phyloP scores from a whole-genome alignment of 164 flowering plant genomes.

The Piper betle region DNA sequence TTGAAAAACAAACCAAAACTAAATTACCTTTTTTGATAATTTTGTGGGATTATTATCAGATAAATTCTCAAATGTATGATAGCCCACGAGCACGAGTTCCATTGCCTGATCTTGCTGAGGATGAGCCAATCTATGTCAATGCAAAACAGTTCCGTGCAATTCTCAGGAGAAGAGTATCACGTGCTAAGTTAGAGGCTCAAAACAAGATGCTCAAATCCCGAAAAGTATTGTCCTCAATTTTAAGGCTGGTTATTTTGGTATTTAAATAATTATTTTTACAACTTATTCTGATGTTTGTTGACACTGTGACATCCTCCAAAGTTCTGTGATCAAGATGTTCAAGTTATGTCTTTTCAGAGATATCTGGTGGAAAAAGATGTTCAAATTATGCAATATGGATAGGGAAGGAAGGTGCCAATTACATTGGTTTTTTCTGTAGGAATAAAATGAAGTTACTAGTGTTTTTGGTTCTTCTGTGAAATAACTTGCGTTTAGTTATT shows the following conservation, averaged over 20 bases:
- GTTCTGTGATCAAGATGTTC: too few relatives aligned
- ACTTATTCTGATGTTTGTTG: not conserved
- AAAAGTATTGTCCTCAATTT: slow-evolving; percentile 28
- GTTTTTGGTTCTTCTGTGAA: too few relatives aligned
- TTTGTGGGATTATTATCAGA: slow-evolving; percentile 7
- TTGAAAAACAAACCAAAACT: not conserved
- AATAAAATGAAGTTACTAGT: too few relatives aligned
- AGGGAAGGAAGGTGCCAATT: too few relatives aligned
- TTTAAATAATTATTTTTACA: not conserved
- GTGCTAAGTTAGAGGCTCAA: slow-evolving; percentile 81
- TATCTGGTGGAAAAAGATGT: too few relatives aligned
- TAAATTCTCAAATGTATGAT: slow-evolving; percentile 52
- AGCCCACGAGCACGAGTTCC: slow-evolving; percentile 45
- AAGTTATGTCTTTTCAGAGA: too few relatives aligned
- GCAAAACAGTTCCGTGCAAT: slow-evolving; percentile 78
- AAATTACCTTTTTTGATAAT: not conserved
- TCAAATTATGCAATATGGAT: too few relatives aligned
- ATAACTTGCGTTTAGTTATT: too few relatives aligned
- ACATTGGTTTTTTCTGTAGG: too few relatives aligned
- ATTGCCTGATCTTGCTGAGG: slow-evolving; percentile 57
- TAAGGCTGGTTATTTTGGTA: not conserved
- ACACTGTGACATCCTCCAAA: too few relatives aligned
- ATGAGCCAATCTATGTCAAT: slow-evolving; percentile 76
- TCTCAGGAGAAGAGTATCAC: slow-evolving; percentile 59
- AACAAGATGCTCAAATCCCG: slow-evolving; percentile 58